Percentiles rank a stretch among this genome's conserved stretches.
phyloP scores from a whole-genome alignment of 805 yeast species.

The Sugiyamaella chiloensis region DNA sequence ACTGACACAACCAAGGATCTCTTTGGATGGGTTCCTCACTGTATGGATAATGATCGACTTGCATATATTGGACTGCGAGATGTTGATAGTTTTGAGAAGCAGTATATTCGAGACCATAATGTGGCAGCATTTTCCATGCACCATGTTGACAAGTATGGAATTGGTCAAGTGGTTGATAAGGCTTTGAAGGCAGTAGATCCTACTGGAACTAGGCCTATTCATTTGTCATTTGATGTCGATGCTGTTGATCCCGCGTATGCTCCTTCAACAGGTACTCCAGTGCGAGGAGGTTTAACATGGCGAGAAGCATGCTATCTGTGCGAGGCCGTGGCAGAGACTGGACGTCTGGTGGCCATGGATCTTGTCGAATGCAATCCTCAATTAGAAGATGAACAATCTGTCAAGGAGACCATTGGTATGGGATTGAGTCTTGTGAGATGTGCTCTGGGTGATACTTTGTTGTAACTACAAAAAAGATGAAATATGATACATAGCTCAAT shows the following conservation, averaged over 20 bases:
- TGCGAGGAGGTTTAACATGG: conserved; percentile 90
- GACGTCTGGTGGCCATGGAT: conserved; percentile 83
- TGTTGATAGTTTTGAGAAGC: conserved; percentile 82
- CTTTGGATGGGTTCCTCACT: conserved; percentile 75
- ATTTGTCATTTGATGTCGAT: conserved; percentile 91
- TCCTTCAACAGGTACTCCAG: conserved; percentile 98
- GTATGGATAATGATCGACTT: conserved; percentile 63
- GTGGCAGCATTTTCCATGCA: conserved; percentile 92
- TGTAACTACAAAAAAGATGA: no score
- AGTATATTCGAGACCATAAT: conserved; percentile 62
- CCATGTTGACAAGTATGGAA: conserved; percentile 92
- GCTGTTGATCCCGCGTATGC: conserved; percentile 93
- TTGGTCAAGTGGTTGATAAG: conserved; percentile 86
- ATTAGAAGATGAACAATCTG: conserved; percentile 67
- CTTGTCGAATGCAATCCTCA: conserved; percentile 92
- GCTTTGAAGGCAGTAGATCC: conserved; percentile 81
- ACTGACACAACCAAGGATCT: conserved; percentile 56
- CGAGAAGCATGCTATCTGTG: conserved; percentile 92
- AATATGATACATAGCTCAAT: no score
- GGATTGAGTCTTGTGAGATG: conserved; percentile 91
- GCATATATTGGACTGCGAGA: conserved; percentile 95
- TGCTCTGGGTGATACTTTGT: conserved; percentile 87
- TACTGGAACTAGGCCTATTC: conserved; percentile 68
- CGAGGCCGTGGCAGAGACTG: conserved; percentile 88
- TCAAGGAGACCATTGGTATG: conserved; percentile 79